phyloP scores from a whole-genome alignment of 2,329 filamentous ascomycete species.

The Colletotrichum sp. region DNA sequence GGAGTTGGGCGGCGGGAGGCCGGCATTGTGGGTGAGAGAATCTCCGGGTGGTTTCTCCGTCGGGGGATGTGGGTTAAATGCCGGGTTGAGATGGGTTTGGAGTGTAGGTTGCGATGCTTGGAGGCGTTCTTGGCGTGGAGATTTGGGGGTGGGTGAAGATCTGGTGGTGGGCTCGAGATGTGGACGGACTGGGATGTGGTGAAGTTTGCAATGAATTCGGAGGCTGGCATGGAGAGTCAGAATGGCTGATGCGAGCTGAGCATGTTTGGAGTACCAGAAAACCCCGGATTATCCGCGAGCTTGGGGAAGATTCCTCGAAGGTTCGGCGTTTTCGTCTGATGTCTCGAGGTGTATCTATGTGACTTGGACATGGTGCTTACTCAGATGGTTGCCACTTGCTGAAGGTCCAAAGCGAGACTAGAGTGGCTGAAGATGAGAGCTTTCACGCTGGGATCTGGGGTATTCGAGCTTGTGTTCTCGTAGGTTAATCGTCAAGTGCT shows the following conservation, averaged over 20 bases:
- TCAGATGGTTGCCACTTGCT: neutral
- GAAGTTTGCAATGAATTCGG: neutral
- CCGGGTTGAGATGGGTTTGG: neutral
- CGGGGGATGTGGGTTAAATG: neutral
- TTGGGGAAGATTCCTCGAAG: neutral
- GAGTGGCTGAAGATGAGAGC: neutral
- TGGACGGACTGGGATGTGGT: neutral
- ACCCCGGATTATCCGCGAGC: neutral
- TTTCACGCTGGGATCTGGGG: neutral
- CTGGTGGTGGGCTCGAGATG: neutral
- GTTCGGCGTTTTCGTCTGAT: neutral
- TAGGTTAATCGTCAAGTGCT: neutral
- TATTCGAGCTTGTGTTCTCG: neutral
- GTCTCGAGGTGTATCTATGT: neutral
- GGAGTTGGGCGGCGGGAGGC: neutral
- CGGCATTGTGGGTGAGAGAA: neutral
- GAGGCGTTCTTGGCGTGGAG: neutral
- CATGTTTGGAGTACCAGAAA: neutral
- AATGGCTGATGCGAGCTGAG: neutral
- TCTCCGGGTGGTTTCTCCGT: neutral
- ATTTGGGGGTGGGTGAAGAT: neutral
- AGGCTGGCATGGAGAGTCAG: neutral
- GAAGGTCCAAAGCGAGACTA: neutral
- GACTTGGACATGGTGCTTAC: neutral
- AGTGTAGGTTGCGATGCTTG: neutral